Evolutionary conservation across 768 basidiomycete species (phyloP).

Genomic region (Neoboletus brunneissimus): DNA sequence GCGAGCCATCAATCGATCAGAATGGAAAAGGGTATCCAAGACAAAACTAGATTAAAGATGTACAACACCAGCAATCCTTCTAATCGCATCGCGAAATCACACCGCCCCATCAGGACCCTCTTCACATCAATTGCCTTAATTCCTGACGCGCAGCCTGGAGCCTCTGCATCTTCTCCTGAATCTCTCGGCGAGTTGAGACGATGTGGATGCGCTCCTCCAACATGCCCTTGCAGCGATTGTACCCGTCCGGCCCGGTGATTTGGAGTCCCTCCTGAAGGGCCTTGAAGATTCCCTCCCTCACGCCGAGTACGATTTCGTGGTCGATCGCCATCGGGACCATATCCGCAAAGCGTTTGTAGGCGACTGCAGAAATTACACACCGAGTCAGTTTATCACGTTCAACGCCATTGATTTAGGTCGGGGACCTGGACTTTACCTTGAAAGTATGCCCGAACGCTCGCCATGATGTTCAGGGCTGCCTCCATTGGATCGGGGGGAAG

Average conservation of each 20-base stretch:
- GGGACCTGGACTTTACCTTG: slow-evolving; percentile 47
- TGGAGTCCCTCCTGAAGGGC: slow-evolving; percentile 49
- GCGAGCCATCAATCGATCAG: neutral
- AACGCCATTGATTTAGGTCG: neutral
- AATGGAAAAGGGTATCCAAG: neutral
- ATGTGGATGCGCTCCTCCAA: slow-evolving; percentile 50
- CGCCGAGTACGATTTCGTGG: slow-evolving; percentile 40
- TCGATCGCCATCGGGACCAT: slow-evolving; percentile 44
- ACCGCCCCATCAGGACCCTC: neutral
- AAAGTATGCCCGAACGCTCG: slow-evolving; percentile 69
- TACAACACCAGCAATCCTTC: neutral
- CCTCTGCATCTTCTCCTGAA: slow-evolving; percentile 50
- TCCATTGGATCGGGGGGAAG: slow-evolving; percentile 52
- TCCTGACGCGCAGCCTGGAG: slow-evolving; percentile 46
- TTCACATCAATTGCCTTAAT: slow-evolving; percentile 22
- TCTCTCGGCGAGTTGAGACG: slow-evolving; percentile 44
- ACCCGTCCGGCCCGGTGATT: slow-evolving; percentile 47
- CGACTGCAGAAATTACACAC: slow-evolving; percentile 32
- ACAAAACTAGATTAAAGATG: neutral
- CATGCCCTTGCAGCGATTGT: slow-evolving; percentile 46
- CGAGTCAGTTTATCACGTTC: neutral
- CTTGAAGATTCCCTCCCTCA: slow-evolving; percentile 44
- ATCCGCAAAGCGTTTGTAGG: slow-evolving; percentile 46
- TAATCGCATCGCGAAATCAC: neutral
- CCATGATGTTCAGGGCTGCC: slow-evolving; percentile 63